These are phyloP conservation scores for Lentinula edodes DNA, from an alignment of 768 basidiomycete species.

Conservation along the genomic window DNA sequence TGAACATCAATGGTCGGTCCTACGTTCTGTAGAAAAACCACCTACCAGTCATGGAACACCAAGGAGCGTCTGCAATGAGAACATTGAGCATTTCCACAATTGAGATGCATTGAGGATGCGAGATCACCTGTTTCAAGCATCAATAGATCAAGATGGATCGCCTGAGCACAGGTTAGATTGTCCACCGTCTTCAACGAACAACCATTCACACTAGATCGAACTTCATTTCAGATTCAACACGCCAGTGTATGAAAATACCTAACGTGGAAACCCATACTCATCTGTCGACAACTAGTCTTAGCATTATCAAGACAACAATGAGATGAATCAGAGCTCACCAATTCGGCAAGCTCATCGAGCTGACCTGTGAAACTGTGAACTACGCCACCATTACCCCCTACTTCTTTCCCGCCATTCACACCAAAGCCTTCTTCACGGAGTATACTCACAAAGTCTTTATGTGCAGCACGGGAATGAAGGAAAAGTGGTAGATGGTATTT, in stretches of 20 bases:
- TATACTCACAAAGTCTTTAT: slow-evolving; percentile 60
- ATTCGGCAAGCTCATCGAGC: slow-evolving; percentile 52
- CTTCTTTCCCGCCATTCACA: slow-evolving; percentile 42
- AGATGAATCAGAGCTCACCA: slow-evolving; percentile 38
- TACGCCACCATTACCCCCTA: slow-evolving; percentile 67
- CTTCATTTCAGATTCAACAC: neutral
- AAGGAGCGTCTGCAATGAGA: slow-evolving; percentile 51
- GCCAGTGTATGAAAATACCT: slow-evolving; percentile 26
- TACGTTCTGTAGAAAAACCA: neutral
- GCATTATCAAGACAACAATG: neutral
- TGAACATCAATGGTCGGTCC: neutral
- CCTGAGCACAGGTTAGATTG: slow-evolving; percentile 49
- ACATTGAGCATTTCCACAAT: neutral
- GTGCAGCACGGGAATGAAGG: slow-evolving; percentile 76
- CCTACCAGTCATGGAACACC: slow-evolving; percentile 60
- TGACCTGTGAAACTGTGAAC: slow-evolving; percentile 82
- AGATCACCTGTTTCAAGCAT: slow-evolving; percentile 69
- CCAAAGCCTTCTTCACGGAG: slow-evolving; percentile 63
- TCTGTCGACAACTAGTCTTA: slow-evolving; percentile 28
- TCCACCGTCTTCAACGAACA: slow-evolving; percentile 72
- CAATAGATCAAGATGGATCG: slow-evolving; percentile 53
- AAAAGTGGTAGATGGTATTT: slow-evolving; percentile 73
- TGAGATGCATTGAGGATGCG: neutral
- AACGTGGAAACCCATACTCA: slow-evolving; percentile 69
- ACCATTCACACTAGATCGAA: slow-evolving; percentile 52